Evolutionary conservation across 768 basidiomycete genomes (phyloP).

Genomic region (Phaeotremella fagi): DNA sequence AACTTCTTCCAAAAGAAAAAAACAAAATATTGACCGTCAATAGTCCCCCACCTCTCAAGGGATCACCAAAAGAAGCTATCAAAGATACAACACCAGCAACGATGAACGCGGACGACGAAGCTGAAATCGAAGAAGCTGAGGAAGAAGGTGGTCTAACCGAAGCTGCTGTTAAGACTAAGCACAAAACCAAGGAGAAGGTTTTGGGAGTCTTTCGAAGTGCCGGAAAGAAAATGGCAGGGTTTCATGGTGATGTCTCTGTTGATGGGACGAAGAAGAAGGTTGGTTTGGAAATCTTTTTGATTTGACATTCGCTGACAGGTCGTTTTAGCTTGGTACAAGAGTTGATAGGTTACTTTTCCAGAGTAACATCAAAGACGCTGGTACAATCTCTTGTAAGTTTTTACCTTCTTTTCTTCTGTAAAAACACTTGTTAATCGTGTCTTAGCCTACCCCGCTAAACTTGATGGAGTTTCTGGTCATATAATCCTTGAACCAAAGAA

Average conservation of each 20-base stretch:
- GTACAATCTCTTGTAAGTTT: conserved; percentile 39
- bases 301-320: background rate
- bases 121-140: conserved; percentile 40
- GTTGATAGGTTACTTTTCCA: conserved; percentile 47
- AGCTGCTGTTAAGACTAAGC: conserved; percentile 36
- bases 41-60: conserved; percentile 37
- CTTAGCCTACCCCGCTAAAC: conserved; percentile 48
- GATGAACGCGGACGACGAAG: conserved; percentile 39
- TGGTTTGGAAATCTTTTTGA: conserved; percentile 14
- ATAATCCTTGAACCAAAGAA: conserved; percentile 42
- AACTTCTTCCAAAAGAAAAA: background rate
- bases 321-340: conserved; percentile 43
- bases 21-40: conserved; percentile 20
- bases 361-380: conserved; percentile 46
- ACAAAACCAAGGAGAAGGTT: conserved; percentile 46
- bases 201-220: conserved; percentile 41
- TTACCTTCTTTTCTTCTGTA: background rate
- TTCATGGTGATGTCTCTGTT: conserved; percentile 49
- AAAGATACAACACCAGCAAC: conserved; percentile 38
- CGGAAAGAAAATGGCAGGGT: conserved; percentile 49
- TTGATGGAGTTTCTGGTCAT: conserved; percentile 46
- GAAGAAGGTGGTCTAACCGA: conserved; percentile 45
- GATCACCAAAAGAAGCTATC: conserved; percentile 46
- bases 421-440: background rate
- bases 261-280: conserved; percentile 47